These are phyloP conservation scores for Chrysoporthe austroafricana DNA, from an alignment of 2,329 filamentous ascomycete species.

Conservation along the genomic window DNA sequence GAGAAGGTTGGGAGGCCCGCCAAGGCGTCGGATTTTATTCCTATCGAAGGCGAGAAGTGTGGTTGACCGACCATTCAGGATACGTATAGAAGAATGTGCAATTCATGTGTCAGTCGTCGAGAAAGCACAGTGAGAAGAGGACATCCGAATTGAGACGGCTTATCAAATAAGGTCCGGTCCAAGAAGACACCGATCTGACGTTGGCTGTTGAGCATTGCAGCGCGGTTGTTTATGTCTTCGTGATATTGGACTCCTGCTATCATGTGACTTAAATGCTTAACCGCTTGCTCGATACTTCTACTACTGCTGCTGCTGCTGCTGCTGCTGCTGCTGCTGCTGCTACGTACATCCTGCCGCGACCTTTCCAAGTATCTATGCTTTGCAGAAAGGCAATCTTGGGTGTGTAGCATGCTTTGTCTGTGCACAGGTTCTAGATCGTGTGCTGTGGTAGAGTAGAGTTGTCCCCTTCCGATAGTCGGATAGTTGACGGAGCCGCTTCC, in stretches of 20 bases:
- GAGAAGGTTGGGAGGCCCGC: neutral
- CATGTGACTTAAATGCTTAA: neutral
- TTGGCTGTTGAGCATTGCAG: neutral
- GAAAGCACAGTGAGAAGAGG: neutral
- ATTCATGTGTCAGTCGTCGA: conserved; percentile 3
- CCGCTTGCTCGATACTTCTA: neutral
- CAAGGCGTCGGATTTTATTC: neutral
- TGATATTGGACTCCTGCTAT: neutral
- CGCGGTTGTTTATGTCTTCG: neutral
- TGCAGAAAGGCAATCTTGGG: neutral
- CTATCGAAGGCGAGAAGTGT: neutral
- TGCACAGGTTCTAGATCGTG: neutral
- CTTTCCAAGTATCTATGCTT: too few relatives aligned
- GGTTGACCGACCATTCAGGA: too few relatives aligned
- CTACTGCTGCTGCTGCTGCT: too few relatives aligned
- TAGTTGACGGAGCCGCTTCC: neutral
- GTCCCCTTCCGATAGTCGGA: neutral
- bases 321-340: neutral
- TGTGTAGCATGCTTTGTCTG: neutral
- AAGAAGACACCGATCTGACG: neutral
- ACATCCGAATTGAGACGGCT: neutral
- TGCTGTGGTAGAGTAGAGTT: neutral
- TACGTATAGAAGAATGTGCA: neutral
- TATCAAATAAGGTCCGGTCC: neutral
- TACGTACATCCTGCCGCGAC: neutral